Base-by-base conservation (phyloP, 164 flowering plant species). In the Akebia trifoliata region DNA sequence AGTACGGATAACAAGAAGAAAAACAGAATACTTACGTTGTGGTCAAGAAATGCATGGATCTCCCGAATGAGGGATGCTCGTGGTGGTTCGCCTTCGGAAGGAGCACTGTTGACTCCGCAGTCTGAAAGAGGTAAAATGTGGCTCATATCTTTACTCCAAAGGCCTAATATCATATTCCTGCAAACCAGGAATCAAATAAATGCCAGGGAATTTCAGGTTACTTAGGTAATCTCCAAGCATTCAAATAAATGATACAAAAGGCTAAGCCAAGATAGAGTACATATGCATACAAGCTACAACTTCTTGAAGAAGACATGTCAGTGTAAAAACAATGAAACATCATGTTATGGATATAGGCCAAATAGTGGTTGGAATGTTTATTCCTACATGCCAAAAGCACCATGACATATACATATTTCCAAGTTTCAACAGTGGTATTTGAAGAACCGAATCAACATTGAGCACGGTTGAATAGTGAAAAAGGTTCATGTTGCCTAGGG, bases 121-220 rank as follows among this genome's bases (percentile, higher is more conserved):
- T 87, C 95, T 25, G 76, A 39, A 37, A 87, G 83, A 56, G 80
- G 89, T 69, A 94, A 76, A 63, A 94, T 76, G n/a, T 81, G 86
- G 67, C 76, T 77, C 50, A 82, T 76, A 73, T 94, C 91, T 75
- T 81, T 87, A 61, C 77, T 79, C 99, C 99, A 94, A 55, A 87
- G 87, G 59, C 81, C 74, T 59, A 94, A 69, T 54, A 94, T 86
- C 59, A 70, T 64, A 70, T 94, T 94, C 85, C 99, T 94, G 84
- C 78, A 79, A 47, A 20, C 24, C 21, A 50, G 2, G 22, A 64
- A 34, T 14, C n/a, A 56, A 32, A 34, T 44, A 39, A 47, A 38
- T 56, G 22, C n/a, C 58, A 60, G 32, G 26, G 24, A 18, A n/a
- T 32, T 44, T 17, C 3, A 54, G 42, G 17, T 15, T 24, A n/a